Conservation (phyloP, 768 basidiomycete species). For the Amyloporia xantha region DNA sequence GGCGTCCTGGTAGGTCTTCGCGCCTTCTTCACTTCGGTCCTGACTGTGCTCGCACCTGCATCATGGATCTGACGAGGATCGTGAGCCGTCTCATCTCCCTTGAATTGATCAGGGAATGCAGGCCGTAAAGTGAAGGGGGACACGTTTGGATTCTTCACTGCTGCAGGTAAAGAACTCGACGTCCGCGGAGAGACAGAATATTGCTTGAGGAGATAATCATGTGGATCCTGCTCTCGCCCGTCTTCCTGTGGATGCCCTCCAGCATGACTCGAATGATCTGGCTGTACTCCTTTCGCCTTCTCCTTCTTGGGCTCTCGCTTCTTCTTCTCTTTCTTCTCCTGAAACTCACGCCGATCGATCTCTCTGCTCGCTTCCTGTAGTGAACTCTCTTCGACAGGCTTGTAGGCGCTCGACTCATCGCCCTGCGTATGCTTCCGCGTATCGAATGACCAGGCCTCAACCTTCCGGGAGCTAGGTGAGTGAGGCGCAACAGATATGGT, state of each 20-base stretch:
- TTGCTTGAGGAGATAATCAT: conserved; percentile 57
- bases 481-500: neutral
- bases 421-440: neutral
- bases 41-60: neutral
- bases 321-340: conserved; percentile 5
- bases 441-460: too few species aligned
- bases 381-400: too few species aligned
- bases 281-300: neutral
- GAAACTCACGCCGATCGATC: neutral
- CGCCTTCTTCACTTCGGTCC: neutral
- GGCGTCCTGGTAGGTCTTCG: conserved; percentile 10
- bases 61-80: neutral
- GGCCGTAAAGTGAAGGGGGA: neutral
- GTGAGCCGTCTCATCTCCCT: neutral
- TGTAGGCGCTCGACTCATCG: too few species aligned
- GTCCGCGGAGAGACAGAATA: conserved; percentile 27
- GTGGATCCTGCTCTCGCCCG: conserved; percentile 39
- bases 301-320: conserved; percentile 3
- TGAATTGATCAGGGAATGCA: neutral
- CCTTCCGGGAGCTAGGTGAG: too few species aligned
- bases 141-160: neutral
- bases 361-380: neutral
- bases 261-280: neutral
- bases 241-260: neutral
- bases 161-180: conserved; percentile 13